These are phyloP conservation scores for Scedosporium dehoogii DNA, from an alignment of 2,329 filamentous ascomycete species.

Conservation along the genomic window DNA sequence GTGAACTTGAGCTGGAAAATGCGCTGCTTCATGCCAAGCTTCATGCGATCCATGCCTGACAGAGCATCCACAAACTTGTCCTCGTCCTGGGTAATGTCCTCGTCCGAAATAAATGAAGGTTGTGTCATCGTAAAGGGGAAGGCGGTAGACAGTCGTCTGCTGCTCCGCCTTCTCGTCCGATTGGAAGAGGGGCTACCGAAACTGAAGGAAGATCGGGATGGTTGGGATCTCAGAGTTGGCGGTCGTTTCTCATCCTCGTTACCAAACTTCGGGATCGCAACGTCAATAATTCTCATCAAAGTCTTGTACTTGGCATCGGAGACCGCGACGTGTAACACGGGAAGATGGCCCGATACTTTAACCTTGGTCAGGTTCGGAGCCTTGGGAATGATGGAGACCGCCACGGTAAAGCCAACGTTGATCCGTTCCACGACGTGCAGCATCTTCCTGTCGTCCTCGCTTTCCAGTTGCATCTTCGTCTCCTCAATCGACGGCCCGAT, in stretches of 20 bases:
- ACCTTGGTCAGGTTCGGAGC: constrained; percentile 87
- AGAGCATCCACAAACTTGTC: constrained; percentile 58
- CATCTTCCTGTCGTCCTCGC: constrained; percentile 56
- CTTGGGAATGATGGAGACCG: constrained; percentile 93
- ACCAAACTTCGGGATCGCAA: constrained; percentile 78
- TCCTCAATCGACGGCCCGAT: constrained; percentile 90
- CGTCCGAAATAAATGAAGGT: constrained; percentile 70
- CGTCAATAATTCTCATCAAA: constrained; percentile 91
- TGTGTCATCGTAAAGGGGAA: constrained; percentile 64
- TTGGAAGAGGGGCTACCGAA: constrained; percentile 31
- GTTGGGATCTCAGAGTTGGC: background rate
- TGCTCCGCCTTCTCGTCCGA: background rate
- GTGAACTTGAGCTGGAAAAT: constrained; percentile 96
- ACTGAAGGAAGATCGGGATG: constrained; percentile 30
- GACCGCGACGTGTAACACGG: constrained; percentile 80
- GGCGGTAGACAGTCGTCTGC: constrained; percentile 52
- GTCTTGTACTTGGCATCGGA: constrained; percentile 97
- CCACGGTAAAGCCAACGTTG: constrained; percentile 94
- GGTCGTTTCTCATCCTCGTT: constrained; percentile 19
- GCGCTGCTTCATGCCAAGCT: constrained; percentile 67
- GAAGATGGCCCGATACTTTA: constrained; percentile 81
- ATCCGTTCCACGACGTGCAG: constrained; percentile 93
- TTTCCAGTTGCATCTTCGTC: constrained; percentile 70
- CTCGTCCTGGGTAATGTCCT: constrained; percentile 58
- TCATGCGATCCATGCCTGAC: constrained; percentile 43